Evolutionary conservation across 495 filamentous ascomycete species (phyloP).

Genomic region (Parathielavia appendiculata): DNA sequence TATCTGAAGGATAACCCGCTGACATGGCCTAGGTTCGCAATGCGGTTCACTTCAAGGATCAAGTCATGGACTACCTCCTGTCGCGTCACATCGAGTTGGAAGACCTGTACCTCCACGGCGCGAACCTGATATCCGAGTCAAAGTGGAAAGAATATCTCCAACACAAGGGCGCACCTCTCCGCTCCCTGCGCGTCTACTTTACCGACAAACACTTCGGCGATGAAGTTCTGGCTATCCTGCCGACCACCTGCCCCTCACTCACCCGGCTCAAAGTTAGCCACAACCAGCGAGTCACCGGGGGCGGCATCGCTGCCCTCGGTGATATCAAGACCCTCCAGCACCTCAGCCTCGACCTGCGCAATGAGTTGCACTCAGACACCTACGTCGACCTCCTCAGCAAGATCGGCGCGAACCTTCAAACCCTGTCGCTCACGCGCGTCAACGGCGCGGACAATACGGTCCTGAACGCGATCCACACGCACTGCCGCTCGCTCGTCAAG

Average conservation of each 20-base stretch:
- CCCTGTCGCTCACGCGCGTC: constrained; percentile 66
- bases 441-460: constrained; percentile 54
- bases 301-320: constrained; percentile 49
- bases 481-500: constrained; percentile 64
- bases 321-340: constrained; percentile 58
- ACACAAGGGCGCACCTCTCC: constrained; percentile 55
- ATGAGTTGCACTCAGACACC: constrained; percentile 48
- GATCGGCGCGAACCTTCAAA: constrained; percentile 58
- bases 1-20: neutral
- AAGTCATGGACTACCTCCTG: constrained; percentile 71
- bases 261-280: constrained; percentile 65
- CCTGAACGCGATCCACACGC: constrained; percentile 58
- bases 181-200: constrained; percentile 63
- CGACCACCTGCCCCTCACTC: constrained; percentile 55
- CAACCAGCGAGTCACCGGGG: constrained; percentile 46
- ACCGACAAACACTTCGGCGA: constrained; percentile 63
- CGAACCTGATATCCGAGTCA: constrained; percentile 69
- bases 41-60: constrained; percentile 82
- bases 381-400: constrained; percentile 55
- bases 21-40: constrained; percentile 49
- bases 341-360: constrained; percentile 61
- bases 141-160: constrained; percentile 65
- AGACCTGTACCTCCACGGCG: constrained; percentile 62
- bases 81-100: constrained; percentile 59
- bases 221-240: constrained; percentile 51